Base-by-base conservation (phyloP, 345 rosid genomes). In the Eucalyptus shirleyi region DNA sequence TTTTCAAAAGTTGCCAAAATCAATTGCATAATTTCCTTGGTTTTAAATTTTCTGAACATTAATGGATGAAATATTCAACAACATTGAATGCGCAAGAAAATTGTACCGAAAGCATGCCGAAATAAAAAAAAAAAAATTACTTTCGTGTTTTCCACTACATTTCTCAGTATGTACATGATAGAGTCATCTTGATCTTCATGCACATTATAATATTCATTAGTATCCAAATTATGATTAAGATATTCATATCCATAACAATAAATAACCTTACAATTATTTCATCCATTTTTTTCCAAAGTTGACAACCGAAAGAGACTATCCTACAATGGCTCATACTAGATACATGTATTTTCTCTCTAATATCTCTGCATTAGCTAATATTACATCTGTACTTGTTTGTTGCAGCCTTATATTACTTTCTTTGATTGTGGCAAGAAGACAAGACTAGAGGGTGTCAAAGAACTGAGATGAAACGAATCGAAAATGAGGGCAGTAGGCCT, bases 151-250 rank as follows among this genome's bases (percentile, higher is more conserved):
- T 65, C 77, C 40, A 18, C 6, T n/a, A 16, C 19, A 15, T 1
- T 0, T 65, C 77, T 65, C 1, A 65, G 8, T n/a, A 7, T n/a
- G 19, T 30, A 65, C 34, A 65, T 0, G 14, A n/a, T 15, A 30
- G 19, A 65, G 37, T 65, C 37, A 65, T n/a, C 77, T n/a, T 2
- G 77, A 65, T 65, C 17, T 65, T 15, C 19, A 51, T 55, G 26
- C 60, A 23, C 26, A 55, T 56, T 23, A 56, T 24, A 0, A 56
- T 56, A 56, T 56, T 56, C 60, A 55, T 55, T 55, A 23, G 60
- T 55, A 55, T 55, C 26, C 26, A 23, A 21, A 55, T 21, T 55
- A 23, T 55, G 60, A 55, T 55, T 23, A 21, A 55, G 60, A 55
- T 55, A 55, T 55, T 55, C 60, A 55, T 30, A 65, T 65, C 72